A percentile compares a stretch with the other conserved stretches of the same genome.
Conservation (phyloP, 257 asterid genomes). For the Penstemon eatonii region DNA sequence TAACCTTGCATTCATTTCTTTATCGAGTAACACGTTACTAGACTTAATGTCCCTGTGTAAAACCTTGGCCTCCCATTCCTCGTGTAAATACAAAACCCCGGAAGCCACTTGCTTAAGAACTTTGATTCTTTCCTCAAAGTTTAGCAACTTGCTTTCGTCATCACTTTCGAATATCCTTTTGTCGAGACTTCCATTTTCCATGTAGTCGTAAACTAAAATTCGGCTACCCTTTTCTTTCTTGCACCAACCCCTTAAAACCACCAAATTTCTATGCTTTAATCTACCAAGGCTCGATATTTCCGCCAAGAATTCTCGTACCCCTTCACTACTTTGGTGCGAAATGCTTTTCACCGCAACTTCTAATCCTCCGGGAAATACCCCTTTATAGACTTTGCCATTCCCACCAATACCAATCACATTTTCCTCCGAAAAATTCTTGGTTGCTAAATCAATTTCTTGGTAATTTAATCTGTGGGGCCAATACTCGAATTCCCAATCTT, state of each 20-base stretch:
- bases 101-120: slow-evolving; percentile 62
- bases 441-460: slow-evolving; percentile 39
- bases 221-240: slow-evolving; percentile 39
- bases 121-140: slow-evolving; percentile 46
- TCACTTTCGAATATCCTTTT: slow-evolving; percentile 33
- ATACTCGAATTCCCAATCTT: slow-evolving; percentile 54
- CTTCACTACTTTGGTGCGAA: slow-evolving; percentile 40
- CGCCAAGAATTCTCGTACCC: slow-evolving; percentile 44
- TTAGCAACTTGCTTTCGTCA: slow-evolving; percentile 22
- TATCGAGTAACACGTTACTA: slow-evolving; percentile 62
- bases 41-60: slow-evolving; percentile 62
- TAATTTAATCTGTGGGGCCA: slow-evolving; percentile 47
- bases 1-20: slow-evolving; percentile 56
- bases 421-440: slow-evolving; percentile 39
- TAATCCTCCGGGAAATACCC: slow-evolving; percentile 35
- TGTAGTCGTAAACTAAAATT: slow-evolving; percentile 49
- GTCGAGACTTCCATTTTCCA: slow-evolving; percentile 55
- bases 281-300: slow-evolving; percentile 51
- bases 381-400: slow-evolving; percentile 49
- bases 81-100: slow-evolving; percentile 52
- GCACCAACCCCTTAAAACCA: slow-evolving; percentile 52
- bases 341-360: slow-evolving; percentile 45
- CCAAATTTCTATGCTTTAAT: slow-evolving; percentile 52
- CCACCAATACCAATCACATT: slow-evolving; percentile 53
- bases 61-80: slow-evolving; percentile 62